Conservation (phyloP, 2,329 filamentous ascomycete genomes). For the Verticillium nubilum region DNA sequence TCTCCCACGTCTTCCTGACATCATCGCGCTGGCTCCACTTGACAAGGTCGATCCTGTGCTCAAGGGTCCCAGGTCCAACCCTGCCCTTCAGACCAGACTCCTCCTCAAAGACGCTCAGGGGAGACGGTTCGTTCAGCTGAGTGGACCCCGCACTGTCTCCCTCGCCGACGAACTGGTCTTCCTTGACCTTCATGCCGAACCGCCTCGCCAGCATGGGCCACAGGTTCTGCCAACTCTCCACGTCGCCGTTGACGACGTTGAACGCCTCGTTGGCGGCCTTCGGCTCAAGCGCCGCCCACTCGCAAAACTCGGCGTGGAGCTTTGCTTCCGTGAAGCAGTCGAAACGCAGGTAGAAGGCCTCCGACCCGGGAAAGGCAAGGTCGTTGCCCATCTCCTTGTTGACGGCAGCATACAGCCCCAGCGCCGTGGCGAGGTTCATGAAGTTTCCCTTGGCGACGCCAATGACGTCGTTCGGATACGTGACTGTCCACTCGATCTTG, state of each 20-base stretch:
- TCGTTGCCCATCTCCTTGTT: slow-evolving; percentile 24
- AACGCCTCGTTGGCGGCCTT: slow-evolving; percentile 32
- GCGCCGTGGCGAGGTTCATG: slow-evolving; percentile 32
- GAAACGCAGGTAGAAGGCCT: slow-evolving; percentile 25
- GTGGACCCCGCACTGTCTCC: slow-evolving; percentile 9
- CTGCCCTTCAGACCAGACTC: slow-evolving; percentile 19
- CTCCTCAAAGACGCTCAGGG: slow-evolving; percentile 20
- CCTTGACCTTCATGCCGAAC: slow-evolving; percentile 26
- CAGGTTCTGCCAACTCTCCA: slow-evolving; percentile 32
- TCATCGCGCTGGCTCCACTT: slow-evolving; percentile 32
- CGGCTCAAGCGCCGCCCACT: slow-evolving; percentile 23
- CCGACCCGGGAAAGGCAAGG: slow-evolving; percentile 26
- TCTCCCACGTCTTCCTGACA: slow-evolving; percentile 32
- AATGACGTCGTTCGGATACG: slow-evolving; percentile 27
- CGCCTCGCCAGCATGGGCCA: slow-evolving; percentile 31
- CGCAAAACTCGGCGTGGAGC: slow-evolving; percentile 28
- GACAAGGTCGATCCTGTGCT: slow-evolving; percentile 31
- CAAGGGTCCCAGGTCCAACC: slow-evolving; percentile 20
- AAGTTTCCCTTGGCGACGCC: slow-evolving; percentile 26
- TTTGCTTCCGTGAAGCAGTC: slow-evolving; percentile 25
- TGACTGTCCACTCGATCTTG: slow-evolving; percentile 19
- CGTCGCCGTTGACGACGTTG: slow-evolving; percentile 35
- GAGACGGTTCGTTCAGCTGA: slow-evolving; percentile 19
- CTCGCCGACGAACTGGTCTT: slow-evolving; percentile 19
- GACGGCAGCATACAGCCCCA: slow-evolving; percentile 34